Evolutionary conservation across 192 early-diverging fungal species (phyloP).

Genomic region (Paraglomus occultum): DNA sequence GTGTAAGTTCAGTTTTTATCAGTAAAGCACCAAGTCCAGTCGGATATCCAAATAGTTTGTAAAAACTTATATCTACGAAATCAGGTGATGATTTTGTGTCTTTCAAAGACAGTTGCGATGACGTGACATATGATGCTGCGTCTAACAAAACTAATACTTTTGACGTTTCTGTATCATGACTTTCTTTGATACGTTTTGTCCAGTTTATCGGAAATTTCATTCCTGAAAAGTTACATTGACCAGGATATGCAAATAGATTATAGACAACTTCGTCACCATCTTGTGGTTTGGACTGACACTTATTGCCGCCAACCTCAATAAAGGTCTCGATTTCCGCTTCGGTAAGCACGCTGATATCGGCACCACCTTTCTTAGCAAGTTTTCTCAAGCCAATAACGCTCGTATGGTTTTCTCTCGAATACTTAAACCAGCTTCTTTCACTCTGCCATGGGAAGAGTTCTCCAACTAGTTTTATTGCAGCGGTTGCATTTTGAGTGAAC

Average conservation of each 20-base stretch:
- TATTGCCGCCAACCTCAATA: background rate
- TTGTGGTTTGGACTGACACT: background rate
- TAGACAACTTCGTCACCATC: conserved; percentile 3
- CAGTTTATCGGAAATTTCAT: conserved; percentile 65
- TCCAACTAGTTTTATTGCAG: conserved; percentile 69
- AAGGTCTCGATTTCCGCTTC: conserved; percentile 17
- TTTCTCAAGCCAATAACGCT: conserved; percentile 72
- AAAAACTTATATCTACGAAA: conserved; percentile 76
- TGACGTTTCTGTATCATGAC: conserved; percentile 28
- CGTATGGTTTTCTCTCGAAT: conserved; percentile 70
- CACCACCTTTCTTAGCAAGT: conserved; percentile 34
- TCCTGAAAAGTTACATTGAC: conserved; percentile 86
- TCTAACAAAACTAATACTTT: conserved; percentile 66
- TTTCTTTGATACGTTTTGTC: conserved; percentile 42
- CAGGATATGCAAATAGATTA: conserved; percentile 74
- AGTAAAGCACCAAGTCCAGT: conserved; percentile 80
- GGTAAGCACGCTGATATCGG: too few species aligned
- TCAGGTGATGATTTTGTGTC: conserved; percentile 50
- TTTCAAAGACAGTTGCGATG: conserved; percentile 58
- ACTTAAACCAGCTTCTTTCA: conserved; percentile 46
- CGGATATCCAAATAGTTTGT: conserved; percentile 88
- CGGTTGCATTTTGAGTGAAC: conserved; percentile 79
- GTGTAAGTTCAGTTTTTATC: conserved; percentile 50
- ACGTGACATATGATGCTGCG: conserved; percentile 68
- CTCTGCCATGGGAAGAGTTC: conserved; percentile 62